Evolutionary conservation across 73 alveolate genomes (phyloP), one percentile per base, ranked within the genome.

Genomic region (Paramecium biaurelia): DNA sequence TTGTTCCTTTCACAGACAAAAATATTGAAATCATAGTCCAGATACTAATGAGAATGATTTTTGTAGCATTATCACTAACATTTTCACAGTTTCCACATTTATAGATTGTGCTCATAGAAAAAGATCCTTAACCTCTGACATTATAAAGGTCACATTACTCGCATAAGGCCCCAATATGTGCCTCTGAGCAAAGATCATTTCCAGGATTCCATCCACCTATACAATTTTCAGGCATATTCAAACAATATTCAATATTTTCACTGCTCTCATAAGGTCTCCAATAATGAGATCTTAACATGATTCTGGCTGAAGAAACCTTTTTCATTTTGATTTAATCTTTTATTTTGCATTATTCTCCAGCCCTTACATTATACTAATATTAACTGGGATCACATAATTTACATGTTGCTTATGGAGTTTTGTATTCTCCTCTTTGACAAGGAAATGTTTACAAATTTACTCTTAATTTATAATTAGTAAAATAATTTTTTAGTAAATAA

Each of bases 81-180:
- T 34, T 28, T 7, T 42, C 26, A 70, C 93, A 85, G 20, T n/a
- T 18, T 8, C 93, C 93, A 57, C 93, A 85, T 57, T 57, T 34
- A 85, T 56, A 85, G 3, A 24, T 12, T 12, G 86, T 21, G 11
- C 93, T 85, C 3, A 57, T 24, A 8, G 93, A 53, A 30, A 56
- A 85, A 21, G 63, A 45, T 85, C 82, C 93, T 26, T 53, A 41
- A 7, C 93, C 93, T 15, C 49, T 26, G 0, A 85, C 30, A 70
- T 70, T 70, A 30, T 70, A 37, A 7, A 70, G 3, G 7, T 85
- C 93, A 35, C 93, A 85, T 24, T 57, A 32, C 30, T 85, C 93
- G 15, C 93, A 85, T 10, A 85, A 15, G 4, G 93, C 93, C 24
- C 93, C 93, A 28, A 85, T 30, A 57, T 85, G 93, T n/a, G 86